Evolutionary conservation across 306 rosid species (phyloP).

Genomic region (Arachis hypogaea): DNA sequence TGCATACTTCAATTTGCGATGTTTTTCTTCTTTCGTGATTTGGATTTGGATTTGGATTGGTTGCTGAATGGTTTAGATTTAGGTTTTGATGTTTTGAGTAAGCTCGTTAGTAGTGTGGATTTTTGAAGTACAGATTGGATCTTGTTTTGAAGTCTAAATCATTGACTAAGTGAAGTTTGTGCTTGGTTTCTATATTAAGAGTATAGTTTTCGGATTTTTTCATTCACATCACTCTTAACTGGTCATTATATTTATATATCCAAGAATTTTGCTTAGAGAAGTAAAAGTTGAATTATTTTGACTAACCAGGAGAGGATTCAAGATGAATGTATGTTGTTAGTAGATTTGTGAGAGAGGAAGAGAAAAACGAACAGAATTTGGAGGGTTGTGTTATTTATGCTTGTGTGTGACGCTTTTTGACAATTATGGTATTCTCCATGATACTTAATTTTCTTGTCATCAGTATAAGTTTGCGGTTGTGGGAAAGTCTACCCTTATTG

Average conservation of each 20-base stretch:
- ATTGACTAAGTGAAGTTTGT: no score
- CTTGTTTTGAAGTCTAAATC: not conserved
- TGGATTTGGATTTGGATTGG: not conserved
- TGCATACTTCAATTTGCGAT: not conserved
- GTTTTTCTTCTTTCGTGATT: not conserved
- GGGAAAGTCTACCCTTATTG: not conserved
- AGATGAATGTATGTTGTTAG: not conserved
- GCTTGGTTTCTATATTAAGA: not conserved
- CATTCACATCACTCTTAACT: not conserved
- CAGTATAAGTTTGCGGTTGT: not conserved
- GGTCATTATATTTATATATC: not conserved
- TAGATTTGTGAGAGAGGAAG: not conserved
- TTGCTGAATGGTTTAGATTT: not conserved
- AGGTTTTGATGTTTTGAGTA: not conserved
- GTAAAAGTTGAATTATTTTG: not conserved
- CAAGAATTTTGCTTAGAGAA: not conserved
- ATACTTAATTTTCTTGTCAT: not conserved
- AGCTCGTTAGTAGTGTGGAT: not conserved
- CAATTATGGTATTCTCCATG: not conserved
- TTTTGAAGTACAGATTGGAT: constrained; percentile 5
- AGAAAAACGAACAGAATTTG: not conserved
- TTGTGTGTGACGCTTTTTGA: not conserved
- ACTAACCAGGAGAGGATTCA: not conserved
- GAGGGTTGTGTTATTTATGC: not conserved
- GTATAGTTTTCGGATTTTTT: not conserved